Conservation (phyloP, 2,329 filamentous ascomycete species). For the Penicillium sp. region DNA sequence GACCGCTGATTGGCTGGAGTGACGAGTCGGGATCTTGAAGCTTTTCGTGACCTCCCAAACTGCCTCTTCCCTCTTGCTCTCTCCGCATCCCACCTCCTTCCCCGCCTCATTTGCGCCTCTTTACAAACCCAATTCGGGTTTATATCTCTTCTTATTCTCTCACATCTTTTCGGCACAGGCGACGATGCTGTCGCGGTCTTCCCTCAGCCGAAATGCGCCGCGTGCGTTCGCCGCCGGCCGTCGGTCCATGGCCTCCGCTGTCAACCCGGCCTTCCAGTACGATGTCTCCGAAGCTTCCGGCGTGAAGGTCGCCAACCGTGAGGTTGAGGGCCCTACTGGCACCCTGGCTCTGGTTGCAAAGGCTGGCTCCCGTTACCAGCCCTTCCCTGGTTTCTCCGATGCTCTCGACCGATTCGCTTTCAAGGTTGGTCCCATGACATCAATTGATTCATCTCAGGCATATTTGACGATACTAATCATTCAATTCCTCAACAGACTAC, state of each 20-base stretch:
- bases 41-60: conserved; percentile 42
- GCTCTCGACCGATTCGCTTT: conserved; percentile 95
- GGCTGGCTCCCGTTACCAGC: conserved; percentile 90
- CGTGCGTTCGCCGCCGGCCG: conserved; percentile 59
- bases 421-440: conserved; percentile 64
- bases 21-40: conserved; percentile 42
- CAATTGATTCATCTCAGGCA: conserved; percentile 21
- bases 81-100: conserved; percentile 27
- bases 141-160: conserved; percentile 27
- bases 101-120: conserved; percentile 34
- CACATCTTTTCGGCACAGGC: conserved; percentile 53
- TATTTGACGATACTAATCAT: conserved; percentile 13
- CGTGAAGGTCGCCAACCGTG: conserved; percentile 89
- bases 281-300: conserved; percentile 82
- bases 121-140: conserved; percentile 40
- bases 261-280: conserved; percentile 79
- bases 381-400: conserved; percentile 82
- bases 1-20: conserved; percentile 8
- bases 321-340: conserved; percentile 82
- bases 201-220: conserved; percentile 63
- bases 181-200: conserved; percentile 68
- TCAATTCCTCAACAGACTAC: conserved; percentile 65
- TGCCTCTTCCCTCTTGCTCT: conserved; percentile 26
- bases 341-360: conserved; percentile 90
- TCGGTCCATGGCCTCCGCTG: conserved; percentile 63